Base-by-base conservation (phyloP, 306 rosid genomes). In the Neltuma alba region DNA sequence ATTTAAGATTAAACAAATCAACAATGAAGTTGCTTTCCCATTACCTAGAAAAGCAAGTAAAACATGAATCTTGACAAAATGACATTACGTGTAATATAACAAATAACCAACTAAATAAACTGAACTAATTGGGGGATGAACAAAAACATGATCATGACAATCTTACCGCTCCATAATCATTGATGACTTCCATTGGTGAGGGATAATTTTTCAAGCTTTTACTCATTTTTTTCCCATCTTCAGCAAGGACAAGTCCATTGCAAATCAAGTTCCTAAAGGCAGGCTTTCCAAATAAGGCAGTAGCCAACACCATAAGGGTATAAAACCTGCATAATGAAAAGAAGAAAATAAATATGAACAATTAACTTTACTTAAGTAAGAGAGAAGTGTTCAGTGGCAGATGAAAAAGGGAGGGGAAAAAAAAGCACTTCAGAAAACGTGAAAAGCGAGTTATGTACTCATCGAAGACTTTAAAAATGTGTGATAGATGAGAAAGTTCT, bases 171-270 rank as follows among this genome's bases (percentile, higher is more conserved):
- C 98, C 98, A 82, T 91, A 90, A 71, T 89, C 91, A 93, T 93
- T 67, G 70, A 93, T 89, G 80, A 95, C 93, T 8, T 85, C 98
- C 91, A 88, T 83, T 69, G 99, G 99, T 34, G 97, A 86, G 77
- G 99, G 97, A 81, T 95, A 93, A 76, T 95, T 95, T 84, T 88
- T 91, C 86, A 93, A 81, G 83, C 98, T 93, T 91, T 95, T 95
- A 79, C 99, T 95, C 98, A 93, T 95, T 87, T 95, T 95, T 64
- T 90, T 95, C 55, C 99, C 98, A 90, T 95, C 98, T 85, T 92
- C 97, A 1, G 99, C 98, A 75, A 93, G 88, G 64, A 93, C 99
- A 83, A 93, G 98, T 68, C 99, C 99, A 87, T 93, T 95, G 88
- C 99, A 95, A 85, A 95, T 90, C 82, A 95, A 93, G 87, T 91